Base-by-base conservation (phyloP, 163 green algal species). In the Chloromonas sp. region DNA sequence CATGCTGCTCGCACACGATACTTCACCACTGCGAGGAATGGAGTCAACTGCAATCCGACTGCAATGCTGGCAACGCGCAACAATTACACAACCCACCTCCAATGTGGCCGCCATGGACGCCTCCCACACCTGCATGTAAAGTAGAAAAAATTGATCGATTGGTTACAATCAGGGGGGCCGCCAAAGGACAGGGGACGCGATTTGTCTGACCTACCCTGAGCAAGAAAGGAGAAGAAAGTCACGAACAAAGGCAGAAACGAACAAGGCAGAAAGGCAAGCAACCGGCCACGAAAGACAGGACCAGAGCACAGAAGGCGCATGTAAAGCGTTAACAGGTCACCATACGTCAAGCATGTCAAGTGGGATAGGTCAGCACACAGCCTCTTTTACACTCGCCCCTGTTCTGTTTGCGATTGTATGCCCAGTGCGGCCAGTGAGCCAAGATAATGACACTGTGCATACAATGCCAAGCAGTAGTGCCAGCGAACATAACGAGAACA, bases 111-210 rank as follows among this genome's bases (percentile, higher is more conserved):
- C 79, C 79, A 3, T 82, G 58, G 1, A 82, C 79, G 59, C 79
- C 79, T 14, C 79, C 79, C 59, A 82, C 79, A 70, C 79, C 79
- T 82, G 71, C 71, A 79, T 59, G 13, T 59, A n/a, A 8, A 76
- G 5, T 11, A 76, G 8, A 76, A 76, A 8, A 76, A 76, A 8
- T n/a, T 11, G 8, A 76, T n/a, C 66, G 66, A 76, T 11, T 11
- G 5, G 66, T 76, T 76, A 11, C 5, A 76, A 76, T 76, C 66
- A 76, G 66, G 66, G 8, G 66, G 8, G 5, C 11, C 11, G 66
- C 5, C 8, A 76, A n/a, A 76, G 8, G 66, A 36, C 36, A 36
- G 36, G 36, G 36, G 36, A 36, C 36, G 36, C 36, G 36, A 36
- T 36, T 36, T 36, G 36, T 36, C 36, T 36, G 36, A 36, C 36